Evolutionary conservation across 2,329 filamentous ascomycete species (phyloP).

Genomic region (Penicillium paneum): DNA sequence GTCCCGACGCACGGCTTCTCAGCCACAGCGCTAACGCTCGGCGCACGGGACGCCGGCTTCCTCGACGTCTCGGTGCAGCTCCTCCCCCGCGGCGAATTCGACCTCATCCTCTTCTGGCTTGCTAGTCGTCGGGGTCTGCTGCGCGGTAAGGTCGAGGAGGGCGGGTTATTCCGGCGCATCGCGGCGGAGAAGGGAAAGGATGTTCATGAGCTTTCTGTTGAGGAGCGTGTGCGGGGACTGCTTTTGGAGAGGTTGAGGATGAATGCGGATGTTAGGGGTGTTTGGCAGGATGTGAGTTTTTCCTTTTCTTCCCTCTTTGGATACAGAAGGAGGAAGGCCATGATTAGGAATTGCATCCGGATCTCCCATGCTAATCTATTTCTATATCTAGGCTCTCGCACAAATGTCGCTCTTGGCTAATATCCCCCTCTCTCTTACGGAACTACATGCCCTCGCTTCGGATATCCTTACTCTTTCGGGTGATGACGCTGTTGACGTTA

Average conservation of each 20-base stretch:
- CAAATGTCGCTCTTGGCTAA: conserved; percentile 84
- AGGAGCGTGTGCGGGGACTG: conserved; percentile 65
- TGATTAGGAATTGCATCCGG: not conserved
- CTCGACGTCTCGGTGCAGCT: conserved; percentile 81
- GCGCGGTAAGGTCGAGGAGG: conserved; percentile 35
- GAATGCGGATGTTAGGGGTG: conserved; percentile 68
- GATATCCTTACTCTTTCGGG: conserved; percentile 88
- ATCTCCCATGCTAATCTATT: conserved; percentile 1
- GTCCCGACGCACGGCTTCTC: conserved; percentile 84
- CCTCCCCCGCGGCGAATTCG: conserved; percentile 75
- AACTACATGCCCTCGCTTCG: conserved; percentile 79
- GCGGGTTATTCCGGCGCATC: conserved; percentile 22
- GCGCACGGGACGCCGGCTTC: conserved; percentile 80
- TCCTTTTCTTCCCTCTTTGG: conserved; percentile 1
- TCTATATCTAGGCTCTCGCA: conserved; percentile 66
- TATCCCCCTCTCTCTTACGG: conserved; percentile 69
- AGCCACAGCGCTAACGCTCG: conserved; percentile 65
- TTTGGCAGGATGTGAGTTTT: conserved; percentile 77
- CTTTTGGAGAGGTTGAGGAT: conserved; percentile 73
- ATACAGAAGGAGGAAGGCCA: not conserved
- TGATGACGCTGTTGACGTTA: conserved; percentile 74
- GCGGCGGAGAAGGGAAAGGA: conserved; percentile 12
- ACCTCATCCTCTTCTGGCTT: conserved; percentile 61
- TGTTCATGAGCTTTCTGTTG: conserved; percentile 45
- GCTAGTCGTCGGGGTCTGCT: conserved; percentile 40